Conservation (phyloP, 169 alveolate genomes). For the Babesia gibsoni region DNA sequence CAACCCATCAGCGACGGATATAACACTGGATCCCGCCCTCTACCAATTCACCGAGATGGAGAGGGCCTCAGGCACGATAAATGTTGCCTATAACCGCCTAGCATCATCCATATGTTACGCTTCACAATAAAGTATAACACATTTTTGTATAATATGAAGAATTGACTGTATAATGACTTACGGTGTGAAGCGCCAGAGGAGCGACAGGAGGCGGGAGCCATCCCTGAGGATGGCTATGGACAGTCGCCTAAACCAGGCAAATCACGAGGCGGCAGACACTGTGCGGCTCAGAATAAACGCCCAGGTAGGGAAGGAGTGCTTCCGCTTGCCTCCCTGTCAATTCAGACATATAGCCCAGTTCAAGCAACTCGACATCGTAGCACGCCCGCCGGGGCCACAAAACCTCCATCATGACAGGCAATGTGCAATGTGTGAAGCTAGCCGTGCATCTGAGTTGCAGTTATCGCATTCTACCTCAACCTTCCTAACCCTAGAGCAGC, state of each 20-base stretch:
- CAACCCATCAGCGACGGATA: conserved; percentile 24
- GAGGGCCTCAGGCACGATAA: conserved; percentile 1
- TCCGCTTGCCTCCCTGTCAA: conserved; percentile 19
- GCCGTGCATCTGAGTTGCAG: not conserved
- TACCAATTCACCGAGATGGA: conserved; percentile 50
- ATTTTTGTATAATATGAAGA: not conserved
- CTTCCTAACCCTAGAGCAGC: conserved; percentile 25
- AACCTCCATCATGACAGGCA: not conserved
- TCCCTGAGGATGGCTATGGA: conserved; percentile 3
- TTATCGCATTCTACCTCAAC: conserved; percentile 40
- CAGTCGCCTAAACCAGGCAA: conserved; percentile 30
- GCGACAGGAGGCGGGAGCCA: not conserved
- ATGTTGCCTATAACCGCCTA: conserved; percentile 46
- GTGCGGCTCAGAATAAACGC: conserved; percentile 15
- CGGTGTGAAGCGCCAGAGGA: conserved; percentile 12
- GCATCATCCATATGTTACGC: conserved; percentile 57
- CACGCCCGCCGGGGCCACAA: conserved; percentile 5
- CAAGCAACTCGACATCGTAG: conserved; percentile 2
- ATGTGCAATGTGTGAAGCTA: conserved; percentile 3
- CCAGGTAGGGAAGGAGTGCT: conserved; percentile 2
- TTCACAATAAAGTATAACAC: not conserved
- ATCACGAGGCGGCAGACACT: conserved; percentile 25
- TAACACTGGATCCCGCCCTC: conserved; percentile 38
- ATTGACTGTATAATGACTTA: not conserved
- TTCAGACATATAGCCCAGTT: conserved; percentile 15